Conservation (phyloP, 345 rosid species). For the Cochlearia excelsa region DNA sequence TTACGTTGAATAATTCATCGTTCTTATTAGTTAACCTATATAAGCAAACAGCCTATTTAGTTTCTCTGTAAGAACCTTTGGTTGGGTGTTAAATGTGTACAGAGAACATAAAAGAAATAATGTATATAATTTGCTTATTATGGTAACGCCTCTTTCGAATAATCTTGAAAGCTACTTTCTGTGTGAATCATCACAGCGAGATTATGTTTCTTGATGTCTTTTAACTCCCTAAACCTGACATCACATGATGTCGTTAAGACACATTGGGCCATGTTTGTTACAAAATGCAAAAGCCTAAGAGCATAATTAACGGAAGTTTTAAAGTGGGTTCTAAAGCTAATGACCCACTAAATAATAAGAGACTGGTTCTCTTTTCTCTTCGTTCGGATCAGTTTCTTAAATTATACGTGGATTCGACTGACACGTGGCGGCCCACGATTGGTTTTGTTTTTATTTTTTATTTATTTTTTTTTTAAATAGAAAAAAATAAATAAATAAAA, state of each 20-base stretch:
- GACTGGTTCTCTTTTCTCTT: too few relatives aligned
- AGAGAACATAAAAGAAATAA: constrained; percentile 23
- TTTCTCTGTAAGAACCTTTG: constrained; percentile 20
- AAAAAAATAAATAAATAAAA: too few relatives aligned
- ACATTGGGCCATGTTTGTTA: background rate
- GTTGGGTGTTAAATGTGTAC: constrained; percentile 24
- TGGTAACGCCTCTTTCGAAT: background rate
- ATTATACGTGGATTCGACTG: too few relatives aligned
- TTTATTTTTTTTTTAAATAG: too few relatives aligned
- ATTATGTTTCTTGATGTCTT: constrained; percentile 14
- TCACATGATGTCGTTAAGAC: constrained; percentile 25
- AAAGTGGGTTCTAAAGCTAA: too few relatives aligned
- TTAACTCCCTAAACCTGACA: constrained; percentile 3
- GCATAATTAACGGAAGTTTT: too few relatives aligned
- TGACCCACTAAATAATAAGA: too few relatives aligned
- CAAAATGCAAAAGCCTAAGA: constrained; percentile 1
- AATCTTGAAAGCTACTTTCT: constrained; percentile 11
- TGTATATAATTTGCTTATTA: constrained; percentile 18
- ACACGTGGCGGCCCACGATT: too few relatives aligned
- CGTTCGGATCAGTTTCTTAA: too few relatives aligned
- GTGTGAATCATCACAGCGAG: background rate
- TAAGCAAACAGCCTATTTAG: constrained; percentile 24
- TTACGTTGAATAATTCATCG: constrained; percentile 9
- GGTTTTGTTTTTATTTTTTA: too few relatives aligned
- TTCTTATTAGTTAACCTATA: constrained; percentile 11